Evolutionary conservation across 2,329 filamentous ascomycete species (phyloP), one percentile per base, ranked within the genome.

Genomic region (Penicillium sumatraense): DNA sequence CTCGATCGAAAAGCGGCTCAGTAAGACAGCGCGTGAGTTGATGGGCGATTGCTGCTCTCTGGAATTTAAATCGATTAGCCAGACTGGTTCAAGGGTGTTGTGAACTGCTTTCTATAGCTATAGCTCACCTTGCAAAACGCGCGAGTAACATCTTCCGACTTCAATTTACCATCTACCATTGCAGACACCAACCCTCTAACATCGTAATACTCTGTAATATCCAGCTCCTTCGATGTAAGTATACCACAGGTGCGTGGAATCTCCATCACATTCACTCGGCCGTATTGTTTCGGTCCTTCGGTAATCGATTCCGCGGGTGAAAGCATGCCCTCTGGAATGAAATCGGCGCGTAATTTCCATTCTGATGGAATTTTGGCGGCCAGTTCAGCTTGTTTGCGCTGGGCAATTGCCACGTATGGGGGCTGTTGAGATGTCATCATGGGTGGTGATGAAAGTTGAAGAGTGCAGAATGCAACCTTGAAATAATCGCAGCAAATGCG

Each of bases 171-270:
- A 1, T 58, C 52, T 1, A 65, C 57, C 11, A 81, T 72, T 11
- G 72, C 69, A 2, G 52, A 49, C 5, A 79, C 58, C 5, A 81
- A 63, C 1, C 68, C 70, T 2, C 69, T 64, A 1, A 78, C 68
- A 66, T 84, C 79, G 58, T 80, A 81, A 0, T 75, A 63, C 59
- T 86, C 83, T 0, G 84, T 87, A 46, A 87, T 84, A 0, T 72
- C 67, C 18, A 86, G 65, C 57, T 87, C 83, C 5, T 75, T 65
- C 0, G 68, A n/a, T 1, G 68, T 78, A 21, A 87, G 71, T 5
- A 87, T 65, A 0, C 82, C 82, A 61, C 82, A 82, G 47, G 73
- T 72, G n/a, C 77, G 72, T 2, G 83, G 83, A 9, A 85, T 70
- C 24, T 79, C 71, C 49, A 82, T 74, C 20, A 83, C 75, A 49